These are phyloP conservation scores for Pecoramyces ruminantium DNA, from an alignment of 192 early-diverging fungal species.

Conservation along the genomic window DNA sequence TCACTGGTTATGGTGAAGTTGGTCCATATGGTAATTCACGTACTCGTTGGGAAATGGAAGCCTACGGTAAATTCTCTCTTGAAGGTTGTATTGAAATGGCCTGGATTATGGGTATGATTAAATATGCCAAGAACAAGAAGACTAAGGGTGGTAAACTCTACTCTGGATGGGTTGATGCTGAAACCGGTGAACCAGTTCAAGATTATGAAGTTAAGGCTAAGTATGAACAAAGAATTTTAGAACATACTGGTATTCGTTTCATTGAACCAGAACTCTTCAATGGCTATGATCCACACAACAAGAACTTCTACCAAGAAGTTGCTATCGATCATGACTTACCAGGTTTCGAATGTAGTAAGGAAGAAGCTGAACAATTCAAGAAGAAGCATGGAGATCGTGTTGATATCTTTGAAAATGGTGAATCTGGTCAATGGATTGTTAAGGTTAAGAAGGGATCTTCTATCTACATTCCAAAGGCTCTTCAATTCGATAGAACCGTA, in stretches of 20 bases:
- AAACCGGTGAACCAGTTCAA: conserved; percentile 64
- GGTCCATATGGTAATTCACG: conserved; percentile 74
- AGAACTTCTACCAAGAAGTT: conserved; percentile 77
- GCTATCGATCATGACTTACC: conserved; percentile 71
- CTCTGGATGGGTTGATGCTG: conserved; percentile 85
- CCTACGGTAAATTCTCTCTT: conserved; percentile 68
- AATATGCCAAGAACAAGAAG: conserved; percentile 56
- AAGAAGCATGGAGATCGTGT: conserved; percentile 62
- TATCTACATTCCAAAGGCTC: conserved; percentile 81
- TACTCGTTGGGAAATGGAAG: conserved; percentile 95
- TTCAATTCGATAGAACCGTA: conserved; percentile 73
- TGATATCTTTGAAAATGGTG: conserved; percentile 41
- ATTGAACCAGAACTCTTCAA: conserved; percentile 69
- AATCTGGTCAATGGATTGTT: conserved; percentile 56
- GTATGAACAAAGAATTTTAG: conserved; percentile 76
- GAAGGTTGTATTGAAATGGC: conserved; percentile 92
- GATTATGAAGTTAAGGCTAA: conserved; percentile 75
- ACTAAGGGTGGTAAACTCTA: conserved; percentile 56
- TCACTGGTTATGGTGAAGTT: conserved; percentile 89
- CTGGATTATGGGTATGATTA: conserved; percentile 94
- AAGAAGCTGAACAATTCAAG: conserved; percentile 73
- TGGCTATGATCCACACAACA: conserved; percentile 73
- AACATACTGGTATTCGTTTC: conserved; percentile 82
- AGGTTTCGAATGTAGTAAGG: conserved; percentile 68
- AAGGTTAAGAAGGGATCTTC: conserved; percentile 72